Evolutionary conservation across 495 filamentous ascomycete genomes (phyloP).

Genomic region (Aspergillus ellipticus): DNA sequence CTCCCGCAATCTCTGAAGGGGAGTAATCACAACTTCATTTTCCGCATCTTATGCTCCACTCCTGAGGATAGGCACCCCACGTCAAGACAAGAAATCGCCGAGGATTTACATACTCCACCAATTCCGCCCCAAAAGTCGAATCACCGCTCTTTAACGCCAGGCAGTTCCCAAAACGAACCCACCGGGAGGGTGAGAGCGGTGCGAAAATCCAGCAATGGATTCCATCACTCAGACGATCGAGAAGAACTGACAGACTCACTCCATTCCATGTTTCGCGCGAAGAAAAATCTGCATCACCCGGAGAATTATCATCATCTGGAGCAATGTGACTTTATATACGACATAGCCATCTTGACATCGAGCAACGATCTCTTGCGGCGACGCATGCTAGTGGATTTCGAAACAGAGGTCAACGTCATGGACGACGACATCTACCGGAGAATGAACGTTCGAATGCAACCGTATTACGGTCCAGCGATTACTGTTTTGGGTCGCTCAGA

Average conservation of each 20-base stretch:
- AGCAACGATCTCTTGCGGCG: neutral
- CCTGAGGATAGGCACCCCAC: too few species aligned
- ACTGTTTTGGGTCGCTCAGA: neutral
- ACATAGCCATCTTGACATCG: neutral
- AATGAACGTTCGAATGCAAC: neutral
- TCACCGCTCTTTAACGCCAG: neutral
- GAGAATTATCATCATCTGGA: neutral
- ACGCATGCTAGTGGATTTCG: neutral
- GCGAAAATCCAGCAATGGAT: neutral
- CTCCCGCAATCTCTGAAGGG: neutral
- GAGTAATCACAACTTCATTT: neutral
- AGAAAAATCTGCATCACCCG: neutral
- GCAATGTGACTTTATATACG: conserved; percentile 2
- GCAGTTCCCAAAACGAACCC: neutral
- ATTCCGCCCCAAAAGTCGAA: neutral
- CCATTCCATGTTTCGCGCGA: neutral
- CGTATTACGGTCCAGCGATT: neutral
- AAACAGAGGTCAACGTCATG: conserved; percentile 2
- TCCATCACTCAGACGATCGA: neutral
- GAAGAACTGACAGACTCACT: neutral
- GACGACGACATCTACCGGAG: neutral
- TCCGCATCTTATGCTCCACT: too few species aligned
- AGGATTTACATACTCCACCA: neutral
- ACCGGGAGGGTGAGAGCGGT: neutral
- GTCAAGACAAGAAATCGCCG: too few species aligned